phyloP scores from a whole-genome alignment of 129 eudicot genomes.

The Escallonia rubra region DNA sequence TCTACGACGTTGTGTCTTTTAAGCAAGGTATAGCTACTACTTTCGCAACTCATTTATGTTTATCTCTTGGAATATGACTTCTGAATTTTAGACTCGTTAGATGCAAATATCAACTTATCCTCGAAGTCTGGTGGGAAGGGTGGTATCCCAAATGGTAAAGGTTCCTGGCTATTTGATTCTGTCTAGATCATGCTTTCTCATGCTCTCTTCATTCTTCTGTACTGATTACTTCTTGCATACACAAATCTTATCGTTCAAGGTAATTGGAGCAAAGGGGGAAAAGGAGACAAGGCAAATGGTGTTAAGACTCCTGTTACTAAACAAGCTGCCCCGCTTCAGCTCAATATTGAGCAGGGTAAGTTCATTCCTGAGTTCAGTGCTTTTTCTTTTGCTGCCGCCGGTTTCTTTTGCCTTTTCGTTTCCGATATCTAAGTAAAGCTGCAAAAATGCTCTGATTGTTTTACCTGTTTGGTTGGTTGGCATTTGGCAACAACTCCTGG shows the following conservation, averaged over 20 bases:
- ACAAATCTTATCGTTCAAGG: conserved; percentile 18
- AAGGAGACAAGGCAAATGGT: conserved; percentile 57
- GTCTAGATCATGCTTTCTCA: background rate
- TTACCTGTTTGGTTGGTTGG: no score
- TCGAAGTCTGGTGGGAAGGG: conserved; percentile 55
- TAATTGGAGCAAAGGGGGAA: conserved; percentile 46
- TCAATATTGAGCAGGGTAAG: conserved; percentile 66
- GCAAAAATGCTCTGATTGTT: no score
- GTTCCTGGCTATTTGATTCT: conserved; percentile 14
- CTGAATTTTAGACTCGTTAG: conserved; percentile 24
- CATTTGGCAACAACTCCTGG: no score
- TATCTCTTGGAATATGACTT: background rate
- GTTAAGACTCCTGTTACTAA: conserved; percentile 47
- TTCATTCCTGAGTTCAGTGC: conserved; percentile 14
- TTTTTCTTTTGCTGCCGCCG: background rate
- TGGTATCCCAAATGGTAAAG: conserved; percentile 25
- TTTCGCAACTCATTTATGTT: background rate
- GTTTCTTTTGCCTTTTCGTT: background rate
- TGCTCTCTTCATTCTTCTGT: background rate
- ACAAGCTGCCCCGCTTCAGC: conserved; percentile 42
- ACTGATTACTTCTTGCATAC: background rate
- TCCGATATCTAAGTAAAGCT: background rate
- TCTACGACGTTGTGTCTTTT: background rate
- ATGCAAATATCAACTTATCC: conserved; percentile 21
- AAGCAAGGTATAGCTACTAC: background rate